phyloP scores from a whole-genome alignment of 140 eudicot genomes.

The Stevia rebaudiana region DNA sequence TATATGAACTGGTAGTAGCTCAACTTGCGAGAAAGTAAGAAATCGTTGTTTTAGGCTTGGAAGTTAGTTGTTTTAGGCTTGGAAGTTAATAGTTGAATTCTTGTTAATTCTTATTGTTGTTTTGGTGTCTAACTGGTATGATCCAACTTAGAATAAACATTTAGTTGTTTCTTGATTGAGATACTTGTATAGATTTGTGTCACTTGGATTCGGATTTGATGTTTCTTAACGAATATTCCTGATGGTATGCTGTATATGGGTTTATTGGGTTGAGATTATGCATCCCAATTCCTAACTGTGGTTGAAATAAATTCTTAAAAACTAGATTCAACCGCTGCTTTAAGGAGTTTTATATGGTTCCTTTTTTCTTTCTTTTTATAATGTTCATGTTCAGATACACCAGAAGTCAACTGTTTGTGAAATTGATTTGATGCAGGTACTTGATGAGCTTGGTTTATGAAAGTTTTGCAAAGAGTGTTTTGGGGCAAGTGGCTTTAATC shows the following conservation, averaged over 20 bases:
- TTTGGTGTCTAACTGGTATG: background rate
- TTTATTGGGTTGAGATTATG: background rate
- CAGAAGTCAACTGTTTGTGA: background rate
- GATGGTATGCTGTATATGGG: background rate
- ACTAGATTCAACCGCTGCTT: background rate
- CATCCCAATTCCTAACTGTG: background rate
- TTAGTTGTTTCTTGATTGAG: background rate
- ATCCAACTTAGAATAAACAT: background rate
- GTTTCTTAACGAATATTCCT: background rate
- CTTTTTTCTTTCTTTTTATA: no score
- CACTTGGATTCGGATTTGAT: background rate
- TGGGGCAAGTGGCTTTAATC: slow-evolving; percentile 15
- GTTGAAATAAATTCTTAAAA: no score
- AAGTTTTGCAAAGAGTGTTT: slow-evolving; percentile 24
- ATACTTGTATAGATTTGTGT: background rate
- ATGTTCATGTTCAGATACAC: background rate
- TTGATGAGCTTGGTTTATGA: slow-evolving; percentile 30
- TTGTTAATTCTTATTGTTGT: background rate
- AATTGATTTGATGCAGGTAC: slow-evolving; percentile 40
- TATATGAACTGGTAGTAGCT: background rate
- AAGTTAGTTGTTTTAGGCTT: no score
- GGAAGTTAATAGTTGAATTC: no score
- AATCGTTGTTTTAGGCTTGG: background rate
- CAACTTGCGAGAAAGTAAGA: background rate
- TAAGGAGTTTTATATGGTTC: no score